Base-by-base conservation (phyloP, 2,329 filamentous ascomycete species). In the Ceratocystis ficicola region DNA sequence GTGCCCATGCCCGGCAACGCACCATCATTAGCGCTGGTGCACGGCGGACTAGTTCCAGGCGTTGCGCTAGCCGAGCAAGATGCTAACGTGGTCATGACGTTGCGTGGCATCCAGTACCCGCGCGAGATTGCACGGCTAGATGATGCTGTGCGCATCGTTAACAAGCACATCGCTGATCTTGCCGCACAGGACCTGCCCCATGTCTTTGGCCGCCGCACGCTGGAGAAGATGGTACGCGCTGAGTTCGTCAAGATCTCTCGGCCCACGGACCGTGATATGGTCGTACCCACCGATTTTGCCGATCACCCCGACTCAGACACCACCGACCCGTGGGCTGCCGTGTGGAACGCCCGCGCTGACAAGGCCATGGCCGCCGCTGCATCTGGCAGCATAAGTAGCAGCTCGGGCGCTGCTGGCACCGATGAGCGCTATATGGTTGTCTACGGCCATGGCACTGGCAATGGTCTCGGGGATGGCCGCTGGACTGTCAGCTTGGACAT, bases 401-500 rank as follows among this genome's bases (percentile, higher is more conserved):
- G 5, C 15, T 12, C 52, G 4, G 52, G 25, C 7, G 28, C 2
- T 17, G 25, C 52, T 17, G 52, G 28, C 52, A 68, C 71, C 32
- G 61, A 68, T 12, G 70, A 75, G 36, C 78, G 82, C 8, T 83
- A 79, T 50, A 90, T 88, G 0, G 87, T 95, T 50, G 81, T 95
- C 66, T 96, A 95, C 74, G 92, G 92, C 4, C 93, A 97, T 73
- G 90, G 96, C 73, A 83, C 90, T 25, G 86, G 86, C 71, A 76
- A 77, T 2, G 91, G 90, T 0, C 80, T 95, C 62, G 72, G 71
- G 41, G 70, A 79, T 67, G 71, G 83, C 62, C 79, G 81, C 62
- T 95, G 89, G 74, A 89, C 87, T 3, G 89, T 91, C 72, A 94
- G 94, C 0, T 78, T 97, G 60, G 94, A 97, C 74, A 89, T 88